Percentiles rank a stretch among this genome's conserved stretches.
These are phyloP conservation scores for Neostapfia colusana DNA, from an alignment of 176 grass and related monocot genomes.

Conservation along the genomic window DNA sequence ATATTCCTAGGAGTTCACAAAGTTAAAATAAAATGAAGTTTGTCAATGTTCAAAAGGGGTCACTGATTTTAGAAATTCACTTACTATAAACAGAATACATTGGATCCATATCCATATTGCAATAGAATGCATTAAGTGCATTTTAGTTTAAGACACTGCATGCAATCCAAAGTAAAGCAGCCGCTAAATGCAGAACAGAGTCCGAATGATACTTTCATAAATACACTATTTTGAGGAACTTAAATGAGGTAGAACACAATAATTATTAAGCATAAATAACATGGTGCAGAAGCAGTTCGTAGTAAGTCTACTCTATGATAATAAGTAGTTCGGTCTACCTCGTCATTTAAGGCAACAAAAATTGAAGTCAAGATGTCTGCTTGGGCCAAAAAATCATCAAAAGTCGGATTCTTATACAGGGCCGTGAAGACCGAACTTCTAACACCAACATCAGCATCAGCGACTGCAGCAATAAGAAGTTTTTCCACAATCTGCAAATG, in stretches of 20 bases:
- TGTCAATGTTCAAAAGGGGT: constrained; percentile 13
- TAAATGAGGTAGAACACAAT: neutral
- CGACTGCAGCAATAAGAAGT: constrained; percentile 92
- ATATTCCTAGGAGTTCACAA: constrained; percentile 70
- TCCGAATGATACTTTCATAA: constrained; percentile 10
- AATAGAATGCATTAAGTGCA: neutral
- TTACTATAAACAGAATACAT: constrained; percentile 18
- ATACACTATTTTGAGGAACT: neutral
- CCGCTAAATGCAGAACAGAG: neutral
- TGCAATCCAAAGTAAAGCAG: neutral
- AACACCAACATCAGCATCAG: constrained; percentile 88
- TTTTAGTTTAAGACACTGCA: neutral
- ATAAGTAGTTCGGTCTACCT: constrained; percentile 53
- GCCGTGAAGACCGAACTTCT: constrained; percentile 85
- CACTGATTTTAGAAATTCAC: constrained; percentile 23
- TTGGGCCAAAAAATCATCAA: constrained; percentile 94
- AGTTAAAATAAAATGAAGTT: constrained; percentile 26
- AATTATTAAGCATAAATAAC: neutral
- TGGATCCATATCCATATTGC: neutral
- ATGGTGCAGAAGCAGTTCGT: neutral
- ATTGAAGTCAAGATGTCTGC: constrained; percentile 95
- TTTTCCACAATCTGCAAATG: constrained; percentile 85
- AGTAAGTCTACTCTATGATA: constrained; percentile 25
- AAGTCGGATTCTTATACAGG: constrained; percentile 60
- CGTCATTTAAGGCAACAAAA: constrained; percentile 95